Evolutionary conservation across 2,329 filamentous ascomycete species (phyloP).

Genomic region (Stenocarpella maydis): DNA sequence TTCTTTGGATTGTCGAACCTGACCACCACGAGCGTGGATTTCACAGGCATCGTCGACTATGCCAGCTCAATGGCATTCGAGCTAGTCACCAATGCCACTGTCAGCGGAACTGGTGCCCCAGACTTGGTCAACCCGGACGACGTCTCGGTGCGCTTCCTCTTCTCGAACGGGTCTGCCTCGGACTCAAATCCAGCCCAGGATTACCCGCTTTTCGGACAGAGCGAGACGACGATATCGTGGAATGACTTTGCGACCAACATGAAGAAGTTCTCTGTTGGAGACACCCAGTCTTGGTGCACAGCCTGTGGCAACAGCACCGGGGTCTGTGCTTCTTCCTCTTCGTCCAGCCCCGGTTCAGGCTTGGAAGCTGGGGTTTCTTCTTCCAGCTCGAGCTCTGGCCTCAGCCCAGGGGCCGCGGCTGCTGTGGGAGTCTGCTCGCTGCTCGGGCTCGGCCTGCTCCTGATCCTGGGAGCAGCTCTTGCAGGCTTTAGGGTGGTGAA

Average conservation of each 20-base stretch:
- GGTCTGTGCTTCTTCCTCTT: constrained; percentile 60
- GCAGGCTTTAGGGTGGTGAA: constrained; percentile 31
- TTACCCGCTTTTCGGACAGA: constrained; percentile 69
- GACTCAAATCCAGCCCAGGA: constrained; percentile 57
- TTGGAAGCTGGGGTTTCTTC: constrained; percentile 29
- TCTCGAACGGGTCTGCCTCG: constrained; percentile 64
- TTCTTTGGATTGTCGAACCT: constrained; percentile 69
- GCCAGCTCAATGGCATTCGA: constrained; percentile 85
- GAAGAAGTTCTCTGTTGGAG: constrained; percentile 71
- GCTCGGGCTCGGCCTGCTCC: constrained; percentile 28
- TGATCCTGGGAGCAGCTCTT: constrained; percentile 23
- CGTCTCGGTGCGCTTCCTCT: constrained; percentile 67
- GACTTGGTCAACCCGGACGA: constrained; percentile 46
- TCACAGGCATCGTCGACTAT: constrained; percentile 84
- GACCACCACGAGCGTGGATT: constrained; percentile 62
- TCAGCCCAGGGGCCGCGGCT: constrained; percentile 28
- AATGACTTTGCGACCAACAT: constrained; percentile 70
- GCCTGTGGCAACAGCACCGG: constrained; percentile 78
- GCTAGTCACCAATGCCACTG: constrained; percentile 64
- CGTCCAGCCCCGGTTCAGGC: constrained; percentile 40
- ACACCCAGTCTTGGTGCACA: constrained; percentile 74
- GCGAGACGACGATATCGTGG: constrained; percentile 69
- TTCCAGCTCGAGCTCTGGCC: constrained; percentile 18
- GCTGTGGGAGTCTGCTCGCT: constrained; percentile 28
- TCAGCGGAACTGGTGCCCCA: constrained; percentile 47